Base-by-base conservation (phyloP, 2,329 filamentous ascomycete genomes). In the Aureobasidium subglaciale region DNA sequence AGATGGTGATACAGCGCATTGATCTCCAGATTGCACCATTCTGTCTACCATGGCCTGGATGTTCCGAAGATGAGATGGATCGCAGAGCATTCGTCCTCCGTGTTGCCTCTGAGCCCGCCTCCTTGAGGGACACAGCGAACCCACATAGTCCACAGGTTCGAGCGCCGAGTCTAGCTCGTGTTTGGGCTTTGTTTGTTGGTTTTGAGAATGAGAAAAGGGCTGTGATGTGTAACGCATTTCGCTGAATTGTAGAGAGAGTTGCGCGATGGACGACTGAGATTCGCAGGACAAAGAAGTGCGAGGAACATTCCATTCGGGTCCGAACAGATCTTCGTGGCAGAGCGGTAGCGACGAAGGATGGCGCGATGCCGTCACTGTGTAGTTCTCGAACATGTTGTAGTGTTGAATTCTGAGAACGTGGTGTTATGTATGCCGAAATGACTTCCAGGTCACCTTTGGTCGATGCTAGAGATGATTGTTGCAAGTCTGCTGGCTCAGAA, bases 331-430 rank as follows among this genome's bases (percentile, higher is more conserved):
- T 50, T 64, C 61, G 27, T 67, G 63, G 48, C 62, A 62, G 40
- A 40, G 27, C 20, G 58, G 56, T 3, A 60, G 40, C 16, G 58
- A 58, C 35, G 65, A 62, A 7, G 63, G 64, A 42, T 63, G 66
- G 50, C 65, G 65, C 57, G 68, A 67, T 4, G 65, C 65, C 6
- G 68, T 61, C 62, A 73, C 71, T 62, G 70, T 70, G 59, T 71
- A 73, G 63, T 68, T 60, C 41, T 67, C 66, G 59, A 73, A 73
- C 62, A 73, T 67, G 38, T n/a, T 52, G 38, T n/a, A 52, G 48
- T 25, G 9, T 40, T 11, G n/a, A 1, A 11, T 40, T 16, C 34
- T 11, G 5, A 9, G 2, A 9, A 24, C 7, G 46, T 50, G n/a
- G n/a, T n/a, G 32, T 2, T 3, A 27, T 5, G 22, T 11, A 22